Evolutionary conservation across 2,329 filamentous ascomycete species (phyloP).

Genomic region (Alternaria hordeiaustralica): DNA sequence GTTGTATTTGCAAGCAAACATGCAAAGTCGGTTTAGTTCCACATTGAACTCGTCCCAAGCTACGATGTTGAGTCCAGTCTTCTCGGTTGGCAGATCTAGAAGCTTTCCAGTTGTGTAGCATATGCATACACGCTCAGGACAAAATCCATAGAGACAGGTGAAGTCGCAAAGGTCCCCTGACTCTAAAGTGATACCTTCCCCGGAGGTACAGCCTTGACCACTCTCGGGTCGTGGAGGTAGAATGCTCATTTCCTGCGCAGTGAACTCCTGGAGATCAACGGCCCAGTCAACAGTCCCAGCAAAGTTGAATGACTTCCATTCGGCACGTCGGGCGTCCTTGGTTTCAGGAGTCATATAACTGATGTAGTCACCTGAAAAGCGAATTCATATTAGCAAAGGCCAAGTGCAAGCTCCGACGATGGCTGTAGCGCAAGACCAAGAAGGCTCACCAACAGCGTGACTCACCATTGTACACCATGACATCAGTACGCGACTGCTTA

Average conservation of each 20-base stretch:
- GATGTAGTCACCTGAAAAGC: no score
- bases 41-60: not conserved
- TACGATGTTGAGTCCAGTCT: not conserved
- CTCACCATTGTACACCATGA: not conserved
- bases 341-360: no score
- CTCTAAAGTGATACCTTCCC: constrained; percentile 1
- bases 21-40: constrained; percentile 5
- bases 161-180: constrained; percentile 5
- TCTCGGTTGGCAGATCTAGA: no score
- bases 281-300: not conserved
- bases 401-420: no score
- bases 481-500: not conserved
- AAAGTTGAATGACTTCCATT: not conserved
- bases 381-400: no score
- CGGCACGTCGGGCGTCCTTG: not conserved
- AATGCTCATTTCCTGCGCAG: not conserved
- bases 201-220: not conserved
- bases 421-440: no score
- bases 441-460: no score
- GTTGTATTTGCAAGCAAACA: constrained; percentile 2
- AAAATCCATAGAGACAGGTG: constrained; percentile 3
- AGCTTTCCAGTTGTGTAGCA: no score
- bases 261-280: not conserved
- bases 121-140: constrained; percentile 3
- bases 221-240: not conserved